These are phyloP conservation scores for Kockiozyma suomiensis DNA, from an alignment of 805 yeast genomes.

Conservation along the genomic window DNA sequence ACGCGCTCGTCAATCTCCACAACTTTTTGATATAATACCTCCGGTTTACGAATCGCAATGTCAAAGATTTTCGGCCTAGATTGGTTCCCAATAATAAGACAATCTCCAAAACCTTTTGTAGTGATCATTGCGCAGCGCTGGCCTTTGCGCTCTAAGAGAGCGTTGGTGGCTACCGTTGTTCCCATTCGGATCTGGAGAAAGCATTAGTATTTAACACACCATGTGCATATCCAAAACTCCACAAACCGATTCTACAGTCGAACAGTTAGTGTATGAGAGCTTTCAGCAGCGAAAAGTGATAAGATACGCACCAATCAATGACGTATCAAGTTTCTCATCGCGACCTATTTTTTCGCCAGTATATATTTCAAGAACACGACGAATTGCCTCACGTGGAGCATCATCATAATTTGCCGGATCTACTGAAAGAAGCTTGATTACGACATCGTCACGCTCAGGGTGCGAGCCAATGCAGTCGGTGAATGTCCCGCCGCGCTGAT, in stretches of 20 bases:
- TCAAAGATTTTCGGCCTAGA: slow-evolving; percentile 90
- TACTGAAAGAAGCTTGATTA: slow-evolving; percentile 80
- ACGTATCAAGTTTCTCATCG: slow-evolving; percentile 61
- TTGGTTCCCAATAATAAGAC: slow-evolving; percentile 83
- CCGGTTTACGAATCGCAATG: slow-evolving; percentile 70
- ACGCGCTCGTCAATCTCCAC: slow-evolving; percentile 89
- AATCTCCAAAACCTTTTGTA: slow-evolving; percentile 86
- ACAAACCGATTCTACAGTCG: slow-evolving; percentile 23
- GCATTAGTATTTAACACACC: not conserved
- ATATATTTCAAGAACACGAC: slow-evolving; percentile 69
- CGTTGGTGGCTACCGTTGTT: slow-evolving; percentile 95
- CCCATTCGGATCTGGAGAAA: slow-evolving; percentile 76
- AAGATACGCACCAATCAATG: slow-evolving; percentile 39
- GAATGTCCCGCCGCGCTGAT: slow-evolving; percentile 81
- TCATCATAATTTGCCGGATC: slow-evolving; percentile 86
- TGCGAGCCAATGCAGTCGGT: slow-evolving; percentile 70
- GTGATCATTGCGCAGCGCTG: slow-evolving; percentile 83
- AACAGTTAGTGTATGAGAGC: not conserved
- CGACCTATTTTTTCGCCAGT: slow-evolving; percentile 60
- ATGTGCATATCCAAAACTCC: not conserved
- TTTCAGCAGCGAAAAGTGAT: not conserved
- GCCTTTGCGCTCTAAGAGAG: slow-evolving; percentile 89
- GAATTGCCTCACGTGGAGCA: slow-evolving; percentile 91
- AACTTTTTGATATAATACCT: slow-evolving; percentile 71
- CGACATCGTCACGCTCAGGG: slow-evolving; percentile 53